These are phyloP conservation scores for Phytophthora vignae DNA, from an alignment of 352 stramenopile genomes.

Conservation along the genomic window DNA sequence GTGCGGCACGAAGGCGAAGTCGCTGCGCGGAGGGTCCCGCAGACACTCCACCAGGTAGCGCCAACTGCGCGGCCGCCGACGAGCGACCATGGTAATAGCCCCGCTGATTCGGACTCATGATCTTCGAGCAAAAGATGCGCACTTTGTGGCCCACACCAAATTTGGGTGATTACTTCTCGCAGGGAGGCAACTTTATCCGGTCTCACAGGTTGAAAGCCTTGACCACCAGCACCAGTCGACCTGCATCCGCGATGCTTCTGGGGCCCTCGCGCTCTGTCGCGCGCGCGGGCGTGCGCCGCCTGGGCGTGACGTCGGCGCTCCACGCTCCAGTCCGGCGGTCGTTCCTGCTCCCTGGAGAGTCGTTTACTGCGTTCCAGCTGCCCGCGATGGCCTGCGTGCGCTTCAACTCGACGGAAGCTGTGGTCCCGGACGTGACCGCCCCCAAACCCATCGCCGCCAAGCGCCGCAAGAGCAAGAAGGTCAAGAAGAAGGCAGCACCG, in stretches of 20 bases:
- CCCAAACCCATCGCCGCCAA: slow-evolving; percentile 41
- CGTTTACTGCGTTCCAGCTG: not conserved
- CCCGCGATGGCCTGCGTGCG: slow-evolving; percentile 4
- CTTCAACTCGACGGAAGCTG: slow-evolving; percentile 16
- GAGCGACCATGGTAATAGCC: slow-evolving; percentile 5
- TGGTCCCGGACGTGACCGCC: not conserved
- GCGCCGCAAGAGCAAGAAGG: slow-evolving; percentile 38
- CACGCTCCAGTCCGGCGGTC: slow-evolving; percentile 5
- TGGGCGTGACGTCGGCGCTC: slow-evolving; percentile 9
- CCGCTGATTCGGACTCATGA: not conserved
- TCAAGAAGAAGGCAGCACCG: slow-evolving; percentile 35
- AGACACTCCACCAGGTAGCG: slow-evolving; percentile 71
- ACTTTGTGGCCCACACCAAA: not conserved
- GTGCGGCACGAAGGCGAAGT: slow-evolving; percentile 86
- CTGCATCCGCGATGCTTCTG: slow-evolving; percentile 30
- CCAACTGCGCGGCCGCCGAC: slow-evolving; percentile 49
- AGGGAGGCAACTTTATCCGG: not conserved
- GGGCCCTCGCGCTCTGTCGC: slow-evolving; percentile 16
- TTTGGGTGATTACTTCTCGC: not conserved
- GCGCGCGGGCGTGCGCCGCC: slow-evolving; percentile 23
- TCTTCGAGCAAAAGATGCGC: slow-evolving; percentile 6
- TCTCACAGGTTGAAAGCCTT: slow-evolving; percentile 1
- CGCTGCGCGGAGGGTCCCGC: slow-evolving; percentile 70
- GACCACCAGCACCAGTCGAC: slow-evolving; percentile 24
- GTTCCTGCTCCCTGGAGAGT: not conserved